These are phyloP conservation scores for Solanum hybrid DNA, from an alignment of 305 asterid species.

Conservation along the genomic window DNA sequence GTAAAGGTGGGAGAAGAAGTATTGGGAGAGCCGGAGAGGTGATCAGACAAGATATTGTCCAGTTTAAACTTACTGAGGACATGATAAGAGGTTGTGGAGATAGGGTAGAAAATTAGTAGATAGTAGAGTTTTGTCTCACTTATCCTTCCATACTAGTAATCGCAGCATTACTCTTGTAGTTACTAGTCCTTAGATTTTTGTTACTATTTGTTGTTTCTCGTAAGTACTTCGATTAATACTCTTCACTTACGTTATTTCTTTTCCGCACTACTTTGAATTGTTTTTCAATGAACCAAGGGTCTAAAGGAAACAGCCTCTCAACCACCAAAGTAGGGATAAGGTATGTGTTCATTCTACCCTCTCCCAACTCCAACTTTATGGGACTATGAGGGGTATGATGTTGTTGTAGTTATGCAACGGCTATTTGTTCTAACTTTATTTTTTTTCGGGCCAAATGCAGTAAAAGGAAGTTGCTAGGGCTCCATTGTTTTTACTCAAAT, in stretches of 20 bases:
- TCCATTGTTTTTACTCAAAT: not conserved
- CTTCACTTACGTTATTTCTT: not conserved
- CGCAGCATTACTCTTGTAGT: not conserved
- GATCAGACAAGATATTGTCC: not conserved
- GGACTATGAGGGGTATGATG: not conserved
- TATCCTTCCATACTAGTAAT: not conserved
- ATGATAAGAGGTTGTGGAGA: not conserved
- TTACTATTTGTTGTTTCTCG: not conserved
- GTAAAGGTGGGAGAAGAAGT: not conserved
- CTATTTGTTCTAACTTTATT: not conserved
- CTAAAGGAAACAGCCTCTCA: not conserved
- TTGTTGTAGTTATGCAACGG: not conserved
- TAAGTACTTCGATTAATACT: not conserved
- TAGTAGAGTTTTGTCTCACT: not conserved
- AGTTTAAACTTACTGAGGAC: not conserved
- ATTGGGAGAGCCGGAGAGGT: not conserved
- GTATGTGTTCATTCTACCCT: not conserved
- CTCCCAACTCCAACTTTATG: not conserved
- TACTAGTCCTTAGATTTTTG: not conserved
- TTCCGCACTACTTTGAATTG: not conserved
- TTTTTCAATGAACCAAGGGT: not conserved
- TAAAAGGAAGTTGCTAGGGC: not conserved
- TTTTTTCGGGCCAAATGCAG: not conserved
- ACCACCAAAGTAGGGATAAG: not conserved
- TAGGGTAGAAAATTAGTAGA: not conserved